Conservation (phyloP, 306 rosid genomes). For the Hippophae gyantsensis region DNA sequence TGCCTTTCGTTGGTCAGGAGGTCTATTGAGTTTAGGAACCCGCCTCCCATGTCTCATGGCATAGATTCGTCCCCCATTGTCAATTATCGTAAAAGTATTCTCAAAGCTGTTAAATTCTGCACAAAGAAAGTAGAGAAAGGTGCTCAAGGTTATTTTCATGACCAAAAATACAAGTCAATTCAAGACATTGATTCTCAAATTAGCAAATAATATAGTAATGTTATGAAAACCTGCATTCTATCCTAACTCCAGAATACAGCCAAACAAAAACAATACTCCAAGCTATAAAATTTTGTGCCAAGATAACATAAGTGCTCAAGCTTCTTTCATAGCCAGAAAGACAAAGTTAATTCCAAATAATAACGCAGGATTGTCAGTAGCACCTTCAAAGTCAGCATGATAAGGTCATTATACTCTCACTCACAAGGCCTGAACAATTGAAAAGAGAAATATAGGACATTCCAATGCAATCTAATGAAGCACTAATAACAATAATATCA, state of each 20-base stretch:
- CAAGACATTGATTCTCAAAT: background rate
- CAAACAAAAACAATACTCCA: background rate
- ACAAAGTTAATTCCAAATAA: too few species aligned
- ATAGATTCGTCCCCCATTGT: slow-evolving; percentile 56
- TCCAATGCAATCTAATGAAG: too few species aligned
- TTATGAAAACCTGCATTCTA: too few species aligned
- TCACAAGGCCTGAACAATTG: too few species aligned
- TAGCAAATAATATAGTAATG: background rate
- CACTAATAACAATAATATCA: too few species aligned
- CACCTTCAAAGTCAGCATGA: too few species aligned
- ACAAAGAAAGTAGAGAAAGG: slow-evolving; percentile 5
- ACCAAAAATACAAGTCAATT: background rate
- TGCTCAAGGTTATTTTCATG: background rate
- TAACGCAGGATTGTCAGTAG: too few species aligned
- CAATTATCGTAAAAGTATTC: slow-evolving; percentile 37
- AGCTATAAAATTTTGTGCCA: too few species aligned
- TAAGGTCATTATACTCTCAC: too few species aligned
- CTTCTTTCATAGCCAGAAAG: too few species aligned
- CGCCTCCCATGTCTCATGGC: slow-evolving; percentile 93
- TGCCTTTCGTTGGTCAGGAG: slow-evolving; percentile 88
- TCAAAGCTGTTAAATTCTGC: slow-evolving; percentile 49
- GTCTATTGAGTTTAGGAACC: slow-evolving; percentile 90
- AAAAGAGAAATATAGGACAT: too few species aligned
- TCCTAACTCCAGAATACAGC: background rate
- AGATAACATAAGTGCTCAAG: too few species aligned